Percentiles rank a stretch among this genome's conserved stretches.
phyloP scores from a whole-genome alignment of 2,329 filamentous ascomycete genomes.

The Colletotrichum filicis region DNA sequence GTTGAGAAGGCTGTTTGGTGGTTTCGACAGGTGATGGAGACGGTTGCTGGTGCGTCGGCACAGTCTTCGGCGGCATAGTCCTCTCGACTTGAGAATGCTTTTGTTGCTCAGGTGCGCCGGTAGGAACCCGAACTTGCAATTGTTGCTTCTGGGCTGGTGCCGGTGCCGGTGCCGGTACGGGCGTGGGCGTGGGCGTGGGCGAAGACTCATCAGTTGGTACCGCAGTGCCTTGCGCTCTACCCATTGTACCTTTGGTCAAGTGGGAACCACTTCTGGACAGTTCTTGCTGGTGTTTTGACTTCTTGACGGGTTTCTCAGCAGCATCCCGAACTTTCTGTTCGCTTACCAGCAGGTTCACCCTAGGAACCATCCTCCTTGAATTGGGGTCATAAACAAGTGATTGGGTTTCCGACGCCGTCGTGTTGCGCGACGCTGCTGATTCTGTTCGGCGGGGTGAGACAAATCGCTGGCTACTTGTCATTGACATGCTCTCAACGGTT shows the following conservation, averaged over 20 bases:
- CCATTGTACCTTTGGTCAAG: constrained; percentile 63
- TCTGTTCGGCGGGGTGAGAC: constrained; percentile 40
- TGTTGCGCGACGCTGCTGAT: constrained; percentile 39
- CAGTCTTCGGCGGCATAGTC: not conserved
- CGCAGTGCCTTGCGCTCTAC: constrained; percentile 60
- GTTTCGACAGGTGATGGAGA: not conserved
- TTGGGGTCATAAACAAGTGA: constrained; percentile 73
- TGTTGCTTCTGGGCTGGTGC: not conserved
- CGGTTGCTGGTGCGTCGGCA: not conserved
- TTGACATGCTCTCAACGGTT: constrained; percentile 34
- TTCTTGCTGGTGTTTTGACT: constrained; percentile 44
- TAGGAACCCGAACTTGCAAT: not conserved
- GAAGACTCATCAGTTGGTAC: constrained; percentile 45
- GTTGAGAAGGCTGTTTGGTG: not conserved
- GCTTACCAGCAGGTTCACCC: constrained; percentile 52
- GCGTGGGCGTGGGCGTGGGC: not conserved
- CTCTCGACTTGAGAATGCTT: not conserved
- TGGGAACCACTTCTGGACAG: constrained; percentile 56
- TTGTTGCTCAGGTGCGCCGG: constrained; percentile 8
- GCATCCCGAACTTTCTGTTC: constrained; percentile 54
- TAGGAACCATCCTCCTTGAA: constrained; percentile 70
- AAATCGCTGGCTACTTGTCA: constrained; percentile 37
- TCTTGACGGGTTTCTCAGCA: constrained; percentile 51
- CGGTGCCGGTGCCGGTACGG: constrained; percentile 28
- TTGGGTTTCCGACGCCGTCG: constrained; percentile 46